phyloP scores from a whole-genome alignment of 2,329 filamentous ascomycete genomes.

The Fusarium stilboides region DNA sequence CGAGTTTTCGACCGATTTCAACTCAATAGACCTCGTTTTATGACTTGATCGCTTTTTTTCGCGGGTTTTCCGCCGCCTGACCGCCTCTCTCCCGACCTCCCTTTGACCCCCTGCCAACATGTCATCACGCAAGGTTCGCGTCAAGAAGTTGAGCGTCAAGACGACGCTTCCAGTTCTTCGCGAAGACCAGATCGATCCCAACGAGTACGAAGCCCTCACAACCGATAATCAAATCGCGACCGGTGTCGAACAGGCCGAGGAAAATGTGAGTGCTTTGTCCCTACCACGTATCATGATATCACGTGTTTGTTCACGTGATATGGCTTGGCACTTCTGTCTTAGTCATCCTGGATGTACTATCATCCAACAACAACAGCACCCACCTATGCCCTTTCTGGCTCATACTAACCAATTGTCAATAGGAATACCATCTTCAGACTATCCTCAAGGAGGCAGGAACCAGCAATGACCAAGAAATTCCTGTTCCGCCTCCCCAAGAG shows the following conservation, averaged over 20 bases:
- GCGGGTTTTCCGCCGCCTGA: slow-evolving; percentile 70
- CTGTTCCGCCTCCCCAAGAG: slow-evolving; percentile 75
- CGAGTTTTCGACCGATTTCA: slow-evolving; percentile 63
- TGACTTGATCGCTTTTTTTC: slow-evolving; percentile 75
- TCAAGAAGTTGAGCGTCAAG: slow-evolving; percentile 94
- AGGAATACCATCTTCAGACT: slow-evolving; percentile 97
- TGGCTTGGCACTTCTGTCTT: slow-evolving; percentile 14
- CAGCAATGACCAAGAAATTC: slow-evolving; percentile 73
- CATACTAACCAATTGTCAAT: slow-evolving; percentile 52
- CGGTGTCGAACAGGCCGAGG: slow-evolving; percentile 96
- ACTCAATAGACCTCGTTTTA: slow-evolving; percentile 71
- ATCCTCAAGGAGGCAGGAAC: slow-evolving; percentile 73
- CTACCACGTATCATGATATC: slow-evolving; percentile 57
- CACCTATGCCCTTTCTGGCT: not conserved
- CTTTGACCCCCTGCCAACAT: slow-evolving; percentile 64
- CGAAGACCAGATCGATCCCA: slow-evolving; percentile 90
- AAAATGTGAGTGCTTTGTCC: slow-evolving; percentile 82
- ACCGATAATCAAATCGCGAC: slow-evolving; percentile 91
- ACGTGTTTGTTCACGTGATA: slow-evolving; percentile 67
- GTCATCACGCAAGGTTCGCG: slow-evolving; percentile 79
- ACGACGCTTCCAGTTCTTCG: slow-evolving; percentile 88
- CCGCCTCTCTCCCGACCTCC: slow-evolving; percentile 56
- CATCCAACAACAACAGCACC: slow-evolving; percentile 21
- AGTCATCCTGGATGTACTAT: slow-evolving; percentile 31
- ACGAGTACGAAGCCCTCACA: slow-evolving; percentile 87